These are phyloP conservation scores for Boletellus emodensis DNA, from an alignment of 768 basidiomycete genomes.

Conservation along the genomic window DNA sequence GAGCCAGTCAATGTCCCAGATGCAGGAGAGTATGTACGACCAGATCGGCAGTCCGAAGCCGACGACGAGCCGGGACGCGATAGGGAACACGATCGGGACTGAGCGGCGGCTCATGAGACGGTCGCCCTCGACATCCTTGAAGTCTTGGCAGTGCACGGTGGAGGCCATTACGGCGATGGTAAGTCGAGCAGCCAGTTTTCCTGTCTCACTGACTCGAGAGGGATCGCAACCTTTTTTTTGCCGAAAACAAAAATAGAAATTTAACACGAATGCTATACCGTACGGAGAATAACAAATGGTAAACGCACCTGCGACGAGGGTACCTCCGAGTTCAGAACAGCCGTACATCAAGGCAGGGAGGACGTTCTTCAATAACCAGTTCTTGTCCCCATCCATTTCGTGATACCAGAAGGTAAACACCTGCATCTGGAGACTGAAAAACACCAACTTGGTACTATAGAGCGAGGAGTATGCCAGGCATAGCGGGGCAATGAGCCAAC, in stretches of 20 bases:
- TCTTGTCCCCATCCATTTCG: constrained; percentile 34
- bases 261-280: no score
- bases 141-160: constrained; percentile 50
- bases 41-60: constrained; percentile 35
- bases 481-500: constrained; percentile 33
- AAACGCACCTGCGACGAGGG: constrained; percentile 34
- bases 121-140: constrained; percentile 43
- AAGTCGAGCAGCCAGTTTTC: constrained; percentile 30
- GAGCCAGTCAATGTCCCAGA: constrained; percentile 35
- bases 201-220: constrained; percentile 25
- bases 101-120: constrained; percentile 35
- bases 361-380: constrained; percentile 37
- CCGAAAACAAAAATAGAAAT: no score
- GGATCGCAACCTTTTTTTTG: constrained; percentile 20
- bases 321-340: constrained; percentile 37
- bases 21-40: constrained; percentile 31
- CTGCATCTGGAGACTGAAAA: constrained; percentile 33
- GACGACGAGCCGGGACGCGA: constrained; percentile 31
- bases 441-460: constrained; percentile 31
- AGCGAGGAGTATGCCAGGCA: constrained; percentile 34
- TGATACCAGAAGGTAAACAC: constrained; percentile 36
- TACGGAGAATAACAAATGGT: background rate
- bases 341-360: constrained; percentile 38
- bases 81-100: constrained; percentile 42
- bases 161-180: constrained; percentile 40